Conservation (phyloP, 176 grass and related monocot genomes). For the Zoysia pacifica region DNA sequence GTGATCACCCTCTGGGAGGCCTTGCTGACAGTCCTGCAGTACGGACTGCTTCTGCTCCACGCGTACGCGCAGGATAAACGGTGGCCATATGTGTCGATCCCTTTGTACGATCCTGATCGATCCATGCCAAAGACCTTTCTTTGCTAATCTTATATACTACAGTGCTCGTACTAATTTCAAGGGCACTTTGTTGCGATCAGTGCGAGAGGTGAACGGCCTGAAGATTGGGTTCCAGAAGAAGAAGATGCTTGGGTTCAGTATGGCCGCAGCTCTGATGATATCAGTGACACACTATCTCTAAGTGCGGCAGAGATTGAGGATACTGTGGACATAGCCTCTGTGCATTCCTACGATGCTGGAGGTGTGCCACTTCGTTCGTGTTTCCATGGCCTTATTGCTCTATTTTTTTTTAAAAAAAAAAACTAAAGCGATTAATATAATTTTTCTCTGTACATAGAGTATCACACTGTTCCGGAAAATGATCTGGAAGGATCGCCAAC, state of each 20-base stretch:
- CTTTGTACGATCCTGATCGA: conserved; percentile 58
- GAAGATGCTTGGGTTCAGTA: conserved; percentile 20
- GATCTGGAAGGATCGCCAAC: conserved; percentile 57
- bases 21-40: conserved; percentile 84
- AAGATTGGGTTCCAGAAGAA: conserved; percentile 83
- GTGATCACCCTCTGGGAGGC: conserved; percentile 85
- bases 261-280: conserved; percentile 23
- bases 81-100: conserved; percentile 81
- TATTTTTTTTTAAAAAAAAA: too few relatives aligned
- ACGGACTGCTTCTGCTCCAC: conserved; percentile 78
- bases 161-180: neutral
- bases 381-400: too few relatives aligned
- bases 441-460: conserved; percentile 36
- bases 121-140: too few relatives aligned
- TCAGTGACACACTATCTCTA: conserved; percentile 32
- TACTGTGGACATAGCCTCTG: conserved; percentile 62
- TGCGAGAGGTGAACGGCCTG: conserved; percentile 68
- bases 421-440: too few relatives aligned
- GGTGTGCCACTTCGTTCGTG: conserved; percentile 29
- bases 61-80: conserved; percentile 91
- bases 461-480: conserved; percentile 53
- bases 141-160: too few relatives aligned
- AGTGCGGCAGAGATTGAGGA: conserved; percentile 29
- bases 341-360: conserved; percentile 35
- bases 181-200: conserved; percentile 50